Percentiles rank a stretch among this genome's conserved stretches.
Evolutionary conservation across 2,329 filamentous ascomycete genomes (phyloP).

Genomic region (Hypoxylon sp.): DNA sequence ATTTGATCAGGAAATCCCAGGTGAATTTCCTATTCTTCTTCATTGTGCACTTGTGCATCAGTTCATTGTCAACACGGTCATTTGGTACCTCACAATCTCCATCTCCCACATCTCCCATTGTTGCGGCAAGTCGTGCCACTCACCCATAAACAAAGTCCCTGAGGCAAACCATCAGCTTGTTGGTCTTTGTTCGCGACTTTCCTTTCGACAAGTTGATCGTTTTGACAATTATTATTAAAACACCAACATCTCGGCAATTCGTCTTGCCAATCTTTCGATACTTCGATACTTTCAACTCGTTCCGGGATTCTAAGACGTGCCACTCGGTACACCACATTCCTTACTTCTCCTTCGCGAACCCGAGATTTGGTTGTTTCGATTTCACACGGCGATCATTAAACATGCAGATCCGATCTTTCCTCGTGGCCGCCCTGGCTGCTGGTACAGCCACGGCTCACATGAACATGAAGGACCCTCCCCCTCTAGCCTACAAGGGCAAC

Average conservation of each 20-base stretch:
- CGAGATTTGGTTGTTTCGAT: slow-evolving; percentile 36
- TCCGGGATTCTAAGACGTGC: slow-evolving; percentile 36
- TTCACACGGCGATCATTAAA: slow-evolving; percentile 48
- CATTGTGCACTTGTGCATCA: slow-evolving; percentile 41
- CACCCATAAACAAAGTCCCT: slow-evolving; percentile 34
- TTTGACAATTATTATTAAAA: slow-evolving; percentile 34
- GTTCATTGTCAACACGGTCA: slow-evolving; percentile 40
- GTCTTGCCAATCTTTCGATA: slow-evolving; percentile 19
- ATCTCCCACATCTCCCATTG: slow-evolving; percentile 28
- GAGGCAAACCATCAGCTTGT: slow-evolving; percentile 15
- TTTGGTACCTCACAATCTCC: slow-evolving; percentile 37
- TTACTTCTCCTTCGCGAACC: slow-evolving; percentile 37
- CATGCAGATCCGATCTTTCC: slow-evolving; percentile 59
- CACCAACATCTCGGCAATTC: slow-evolving; percentile 28
- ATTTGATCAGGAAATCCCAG: slow-evolving; percentile 45
- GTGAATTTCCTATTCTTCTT: slow-evolving; percentile 43
- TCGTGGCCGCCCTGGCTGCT: slow-evolving; percentile 60
- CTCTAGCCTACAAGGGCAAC: slow-evolving; percentile 69
- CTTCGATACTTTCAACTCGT: slow-evolving; percentile 24
- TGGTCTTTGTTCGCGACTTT: slow-evolving; percentile 33
- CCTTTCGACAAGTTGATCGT: slow-evolving; percentile 14
- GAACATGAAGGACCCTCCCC: slow-evolving; percentile 68
- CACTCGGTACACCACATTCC: slow-evolving; percentile 39
- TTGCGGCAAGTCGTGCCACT: slow-evolving; percentile 22
- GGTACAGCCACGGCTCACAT: slow-evolving; percentile 68